These are phyloP conservation scores for Pichia sporocuriosa DNA, from an alignment of 805 yeast genomes.

Conservation along the genomic window DNA sequence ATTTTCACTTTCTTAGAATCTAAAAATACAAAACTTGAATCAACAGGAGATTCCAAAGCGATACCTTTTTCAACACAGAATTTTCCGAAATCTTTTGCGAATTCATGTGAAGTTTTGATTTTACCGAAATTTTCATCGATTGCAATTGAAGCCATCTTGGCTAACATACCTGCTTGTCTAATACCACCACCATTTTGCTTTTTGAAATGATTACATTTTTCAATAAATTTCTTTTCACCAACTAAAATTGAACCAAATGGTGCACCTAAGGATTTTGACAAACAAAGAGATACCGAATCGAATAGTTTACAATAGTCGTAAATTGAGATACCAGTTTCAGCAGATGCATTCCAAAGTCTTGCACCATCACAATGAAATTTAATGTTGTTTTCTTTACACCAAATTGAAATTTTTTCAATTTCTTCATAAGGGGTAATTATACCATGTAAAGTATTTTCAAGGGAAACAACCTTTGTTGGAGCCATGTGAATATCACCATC, in stretches of 20 bases:
- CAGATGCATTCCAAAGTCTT: conserved; percentile 82
- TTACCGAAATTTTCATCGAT: conserved; percentile 64
- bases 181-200: conserved; percentile 94
- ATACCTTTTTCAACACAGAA: conserved; percentile 49
- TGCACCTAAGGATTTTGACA: conserved; percentile 87
- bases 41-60: conserved; percentile 60
- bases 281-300: conserved; percentile 84
- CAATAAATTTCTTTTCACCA: conserved; percentile 51
- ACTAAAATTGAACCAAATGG: conserved; percentile 89
- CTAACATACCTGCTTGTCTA: conserved; percentile 77
- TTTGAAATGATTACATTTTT: conserved; percentile 75
- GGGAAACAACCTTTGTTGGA: conserved; percentile 76
- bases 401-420: conserved; percentile 57
- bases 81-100: conserved; percentile 43
- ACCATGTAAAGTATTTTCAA: conserved; percentile 89
- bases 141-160: conserved; percentile 73
- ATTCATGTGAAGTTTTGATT: conserved; percentile 41
- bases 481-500: conserved; percentile 85
- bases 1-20: conserved; percentile 50
- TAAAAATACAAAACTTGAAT: conserved; percentile 78
- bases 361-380: conserved; percentile 89
- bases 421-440: conserved; percentile 75
- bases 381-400: conserved; percentile 55
- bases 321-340: conserved; percentile 61
- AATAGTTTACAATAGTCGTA: conserved; percentile 66